phyloP scores from a whole-genome alignment of 1,284 basidiomycete species.

The Ceratorhiza oryzae-sativae region DNA sequence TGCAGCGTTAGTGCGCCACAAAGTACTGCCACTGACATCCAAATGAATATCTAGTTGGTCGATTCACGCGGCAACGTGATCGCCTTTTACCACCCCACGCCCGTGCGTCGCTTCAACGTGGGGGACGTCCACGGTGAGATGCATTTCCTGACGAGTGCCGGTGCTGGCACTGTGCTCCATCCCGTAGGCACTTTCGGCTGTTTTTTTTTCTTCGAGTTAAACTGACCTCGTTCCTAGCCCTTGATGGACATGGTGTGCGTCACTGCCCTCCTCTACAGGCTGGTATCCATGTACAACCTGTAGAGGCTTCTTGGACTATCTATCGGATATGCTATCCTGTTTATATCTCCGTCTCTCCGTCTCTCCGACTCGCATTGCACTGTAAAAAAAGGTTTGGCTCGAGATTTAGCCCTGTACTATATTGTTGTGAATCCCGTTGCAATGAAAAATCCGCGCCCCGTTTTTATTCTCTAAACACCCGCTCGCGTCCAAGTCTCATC shows the following conservation, averaged over 20 bases:
- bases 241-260: slow-evolving; percentile 86
- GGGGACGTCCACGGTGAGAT: slow-evolving; percentile 84
- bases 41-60: slow-evolving; percentile 60
- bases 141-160: slow-evolving; percentile 76
- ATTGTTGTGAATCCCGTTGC: slow-evolving; percentile 22
- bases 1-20: slow-evolving; percentile 25
- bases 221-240: slow-evolving; percentile 52
- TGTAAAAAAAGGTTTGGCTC: slow-evolving; percentile 39
- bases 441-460: slow-evolving; percentile 18
- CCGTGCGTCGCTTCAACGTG: slow-evolving; percentile 76
- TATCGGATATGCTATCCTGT: slow-evolving; percentile 20
- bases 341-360: slow-evolving; percentile 25
- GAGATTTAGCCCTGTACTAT: slow-evolving; percentile 34
- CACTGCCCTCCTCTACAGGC: slow-evolving; percentile 79
- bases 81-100: slow-evolving; percentile 76
- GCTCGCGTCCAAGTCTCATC: background rate
- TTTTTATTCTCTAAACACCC: slow-evolving; percentile 16
- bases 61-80: slow-evolving; percentile 71
- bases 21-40: slow-evolving; percentile 38
- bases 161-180: slow-evolving; percentile 79
- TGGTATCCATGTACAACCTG: slow-evolving; percentile 40
- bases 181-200: slow-evolving; percentile 37
- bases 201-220: slow-evolving; percentile 26
- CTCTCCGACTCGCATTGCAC: slow-evolving; percentile 21
- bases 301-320: slow-evolving; percentile 8